Evolutionary conservation across 2,329 filamentous ascomycete genomes (phyloP).

Genomic region (Sphaerulina vaccinii): DNA sequence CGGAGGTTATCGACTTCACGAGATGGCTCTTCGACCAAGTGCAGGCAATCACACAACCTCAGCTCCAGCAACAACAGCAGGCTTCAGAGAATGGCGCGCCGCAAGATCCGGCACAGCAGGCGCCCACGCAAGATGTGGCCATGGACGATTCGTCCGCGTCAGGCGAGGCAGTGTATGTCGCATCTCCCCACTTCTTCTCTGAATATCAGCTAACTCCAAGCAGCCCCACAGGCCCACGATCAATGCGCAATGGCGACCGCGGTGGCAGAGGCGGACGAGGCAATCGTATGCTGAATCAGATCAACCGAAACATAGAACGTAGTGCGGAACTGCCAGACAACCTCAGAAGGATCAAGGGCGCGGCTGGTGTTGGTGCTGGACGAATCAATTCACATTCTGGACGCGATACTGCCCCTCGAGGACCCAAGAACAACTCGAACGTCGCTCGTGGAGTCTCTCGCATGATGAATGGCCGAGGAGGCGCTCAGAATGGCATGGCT

Average conservation of each 20-base stretch:
- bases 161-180: constrained; percentile 46
- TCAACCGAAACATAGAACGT: constrained; percentile 72
- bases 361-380: constrained; percentile 60
- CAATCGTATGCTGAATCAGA: constrained; percentile 79
- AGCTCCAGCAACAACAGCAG: constrained; percentile 24
- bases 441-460: constrained; percentile 49
- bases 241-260: constrained; percentile 75
- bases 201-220: constrained; percentile 20
- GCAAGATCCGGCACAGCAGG: not conserved
- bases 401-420: constrained; percentile 65
- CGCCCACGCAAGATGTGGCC: constrained; percentile 60
- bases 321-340: constrained; percentile 62
- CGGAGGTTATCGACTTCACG: constrained; percentile 78
- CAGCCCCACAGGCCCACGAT: constrained; percentile 91
- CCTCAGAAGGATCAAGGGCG: constrained; percentile 73
- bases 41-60: constrained; percentile 57
- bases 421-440: constrained; percentile 52
- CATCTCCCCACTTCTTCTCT: constrained; percentile 11
- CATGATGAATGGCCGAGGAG: constrained; percentile 34
- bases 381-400: constrained; percentile 73
- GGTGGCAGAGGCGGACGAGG: constrained; percentile 59
- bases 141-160: constrained; percentile 60
- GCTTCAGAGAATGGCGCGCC: constrained; percentile 8
- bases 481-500: constrained; percentile 22
- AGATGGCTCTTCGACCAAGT: constrained; percentile 93